Evolutionary conservation across 208 protist genomes (phyloP), one percentile per base, ranked within the genome.

Genomic region (Leishmania lainsoni): DNA sequence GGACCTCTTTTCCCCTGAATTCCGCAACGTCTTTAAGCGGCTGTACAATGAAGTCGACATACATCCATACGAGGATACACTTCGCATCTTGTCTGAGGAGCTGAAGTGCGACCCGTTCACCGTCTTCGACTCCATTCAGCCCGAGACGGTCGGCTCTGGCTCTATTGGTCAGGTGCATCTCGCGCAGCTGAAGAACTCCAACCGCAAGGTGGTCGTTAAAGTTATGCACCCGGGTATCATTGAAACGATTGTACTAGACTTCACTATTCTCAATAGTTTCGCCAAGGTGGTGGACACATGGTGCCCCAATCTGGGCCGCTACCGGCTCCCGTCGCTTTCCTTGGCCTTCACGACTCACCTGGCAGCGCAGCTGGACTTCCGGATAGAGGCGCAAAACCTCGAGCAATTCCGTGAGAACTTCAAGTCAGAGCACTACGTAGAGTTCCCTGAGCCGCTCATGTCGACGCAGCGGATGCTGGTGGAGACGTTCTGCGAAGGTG

Each of bases 111-210:
- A 92, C 54, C 87, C 92, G 6, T 75, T 81, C 45, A 83, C 68
- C 42, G 83, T 97, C 49, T 97, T 98, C 82, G 85, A 89, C n/a
- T 75, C 66, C 22, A 90, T 98, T 49, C 89, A 97, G 59, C 63
- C 79, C 32, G 85, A 75, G 54, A 90, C 94, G 66, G 88, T 98
- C 17, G 95, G 95, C 29, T 97, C 93, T 17, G 95, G 95, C 71
- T 97, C 93, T 4, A 98, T 98, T 89, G 95, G 94, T 0, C 95
- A 98, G 86, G 95, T 98, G n/a, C 95, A 98, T 78, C 76, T 95
- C 35, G 95, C 95, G 14, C 90, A 86, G 54, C 83, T 97, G 56
- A 91, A 89, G 80, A 83, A 84, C 56, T 90, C 86, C 6, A 83
- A 86, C 42, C 84, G 87, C 78, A 87, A 87, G 49, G 93, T 96